Evolutionary conservation across 1,139 yeast species (phyloP), one percentile per base, ranked within the genome.

Genomic region (Hansenula lynferdii): DNA sequence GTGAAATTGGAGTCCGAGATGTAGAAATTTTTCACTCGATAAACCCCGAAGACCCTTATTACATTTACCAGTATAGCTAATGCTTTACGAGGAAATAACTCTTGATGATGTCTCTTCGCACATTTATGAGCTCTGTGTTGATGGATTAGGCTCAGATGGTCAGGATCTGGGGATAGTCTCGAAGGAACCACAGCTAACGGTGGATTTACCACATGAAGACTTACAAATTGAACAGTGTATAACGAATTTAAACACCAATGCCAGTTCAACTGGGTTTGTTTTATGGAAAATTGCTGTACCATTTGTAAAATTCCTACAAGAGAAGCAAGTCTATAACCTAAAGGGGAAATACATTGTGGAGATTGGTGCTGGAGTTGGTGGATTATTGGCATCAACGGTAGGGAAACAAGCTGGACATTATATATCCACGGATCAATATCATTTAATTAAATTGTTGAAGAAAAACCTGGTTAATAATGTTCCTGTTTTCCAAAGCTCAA

Each of bases 331-430:
- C 10, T 39, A 42, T 31, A 33, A 47, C 32, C 33, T 57, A 28
- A 19, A 42, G 25, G 44, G 44, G 12, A 50, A 51, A 27, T 48
- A 52, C 2, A 69, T 80, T 0, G 58, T 82, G 3, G 92, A 83
- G 49, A 55, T 83, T 7, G 94, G 94, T 0, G 58, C 85, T 14
- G 94, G 94, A 0, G 72, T 72, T 0, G 70, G 80, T 1, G 89
- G 83, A 0, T 56, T 81, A 1, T 56, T 77, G 21, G 77, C 78
- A 0, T 57, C 72, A 5, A 55, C 69, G 0, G 42, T 82, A 12
- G 76, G 73, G 0, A 65, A 66, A 0, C 32, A 39, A 11, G 62
- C 67, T 9, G 37, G 48, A 0, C 53, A 54, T 19, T 80, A 67
- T 47, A 57, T 80, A 1, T 81, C 84, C 2, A 75, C 85, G 0